A percentile compares a stretch with the other conserved stretches of the same genome.
Conservation (phyloP, 2,329 filamentous ascomycete genomes). For the Epichloe hybrida region DNA sequence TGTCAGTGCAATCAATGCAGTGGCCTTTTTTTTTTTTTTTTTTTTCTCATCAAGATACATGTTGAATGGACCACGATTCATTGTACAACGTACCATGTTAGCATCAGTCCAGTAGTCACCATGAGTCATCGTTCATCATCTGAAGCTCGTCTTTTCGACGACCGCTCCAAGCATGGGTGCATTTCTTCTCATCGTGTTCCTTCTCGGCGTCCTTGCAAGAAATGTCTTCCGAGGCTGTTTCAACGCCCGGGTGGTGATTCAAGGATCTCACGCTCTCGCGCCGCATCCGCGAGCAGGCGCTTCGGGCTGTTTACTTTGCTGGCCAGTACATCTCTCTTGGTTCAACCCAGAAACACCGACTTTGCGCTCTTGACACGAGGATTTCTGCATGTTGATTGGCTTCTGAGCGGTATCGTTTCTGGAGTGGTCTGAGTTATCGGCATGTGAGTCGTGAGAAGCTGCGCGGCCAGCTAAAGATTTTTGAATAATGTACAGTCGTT, state of each 20-base stretch:
- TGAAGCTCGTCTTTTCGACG: background rate
- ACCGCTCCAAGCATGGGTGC: background rate
- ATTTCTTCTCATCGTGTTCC: background rate
- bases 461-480: conserved; percentile 24
- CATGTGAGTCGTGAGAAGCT: conserved; percentile 8
- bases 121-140: background rate
- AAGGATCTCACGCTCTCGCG: conserved; percentile 16
- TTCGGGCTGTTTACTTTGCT: conserved; percentile 4
- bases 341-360: background rate
- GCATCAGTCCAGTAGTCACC: background rate
- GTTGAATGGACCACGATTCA: background rate
- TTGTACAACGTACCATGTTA: background rate
- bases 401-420: background rate
- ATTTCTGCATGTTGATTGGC: background rate
- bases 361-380: background rate
- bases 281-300: conserved; percentile 14
- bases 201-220: background rate
- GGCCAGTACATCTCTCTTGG: background rate
- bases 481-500: conserved; percentile 27
- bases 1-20: background rate
- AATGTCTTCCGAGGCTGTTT: background rate
- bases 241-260: conserved; percentile 16
- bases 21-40: background rate
- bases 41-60: background rate
- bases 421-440: background rate